Percentiles rank a stretch among this genome's conserved stretches.
These are phyloP conservation scores for Bremia lactucae DNA, from an alignment of 352 stramenopile species.

Conservation along the genomic window DNA sequence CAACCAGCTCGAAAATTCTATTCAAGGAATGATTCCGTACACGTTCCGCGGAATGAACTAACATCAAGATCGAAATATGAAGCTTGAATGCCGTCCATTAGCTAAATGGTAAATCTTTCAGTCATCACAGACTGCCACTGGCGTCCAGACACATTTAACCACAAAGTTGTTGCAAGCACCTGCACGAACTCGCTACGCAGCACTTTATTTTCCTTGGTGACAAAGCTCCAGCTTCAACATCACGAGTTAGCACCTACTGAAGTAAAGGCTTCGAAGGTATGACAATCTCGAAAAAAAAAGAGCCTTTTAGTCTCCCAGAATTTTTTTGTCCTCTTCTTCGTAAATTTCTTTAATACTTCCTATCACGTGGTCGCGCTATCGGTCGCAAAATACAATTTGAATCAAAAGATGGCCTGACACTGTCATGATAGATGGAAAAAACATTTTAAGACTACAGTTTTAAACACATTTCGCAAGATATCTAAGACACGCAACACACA, in stretches of 20 bases:
- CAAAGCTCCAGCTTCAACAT: slow-evolving; percentile 49
- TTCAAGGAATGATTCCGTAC: no score
- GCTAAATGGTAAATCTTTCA: no score
- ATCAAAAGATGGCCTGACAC: no score
- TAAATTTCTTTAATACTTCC: slow-evolving; percentile 3
- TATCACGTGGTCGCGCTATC: no score
- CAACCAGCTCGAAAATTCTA: no score
- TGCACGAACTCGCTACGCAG: slow-evolving; percentile 28
- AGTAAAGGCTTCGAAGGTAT: slow-evolving; percentile 46
- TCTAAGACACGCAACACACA: no score
- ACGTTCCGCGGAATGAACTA: no score
- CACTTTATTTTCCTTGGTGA: slow-evolving; percentile 29
- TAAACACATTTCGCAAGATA: no score
- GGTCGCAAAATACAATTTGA: no score
- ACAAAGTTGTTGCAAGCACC: slow-evolving; percentile 53
- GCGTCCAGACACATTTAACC: slow-evolving; percentile 70
- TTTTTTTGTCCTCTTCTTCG: slow-evolving; percentile 11
- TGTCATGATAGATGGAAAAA: slow-evolving; percentile 4
- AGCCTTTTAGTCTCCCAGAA: slow-evolving; percentile 11
- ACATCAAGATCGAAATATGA: no score
- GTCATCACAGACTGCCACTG: slow-evolving; percentile 44
- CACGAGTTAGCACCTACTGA: slow-evolving; percentile 42
- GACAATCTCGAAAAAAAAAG: slow-evolving; percentile 21
- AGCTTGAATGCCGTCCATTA: no score
- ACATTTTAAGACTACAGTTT: slow-evolving; percentile 1